Evolutionary conservation across 257 asterid genomes (phyloP), one percentile per base, ranked within the genome.

Genomic region (Scutellaria minor): DNA sequence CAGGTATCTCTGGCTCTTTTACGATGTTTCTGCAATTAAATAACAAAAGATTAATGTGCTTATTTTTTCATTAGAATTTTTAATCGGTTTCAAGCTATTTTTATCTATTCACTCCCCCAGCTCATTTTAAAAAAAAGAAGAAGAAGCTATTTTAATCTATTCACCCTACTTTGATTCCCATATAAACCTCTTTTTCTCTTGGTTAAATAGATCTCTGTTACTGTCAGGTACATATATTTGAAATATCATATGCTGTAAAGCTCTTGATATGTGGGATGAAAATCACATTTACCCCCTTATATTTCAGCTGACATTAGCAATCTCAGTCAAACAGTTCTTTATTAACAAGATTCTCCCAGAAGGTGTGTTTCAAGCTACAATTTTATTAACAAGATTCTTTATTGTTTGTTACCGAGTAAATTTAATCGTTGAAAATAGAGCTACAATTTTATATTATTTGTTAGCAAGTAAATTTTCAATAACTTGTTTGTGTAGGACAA

Each of bases 261-360:
- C 27, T 61, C 31, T 40, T 6, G 2, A 7, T 31, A 42, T 60
- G 31, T 10, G 7, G 45, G 48, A 57, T 11, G 27, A 50, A 31
- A 4, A 60, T 39, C 27, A 39, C 47, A 60, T 7, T 59, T 39
- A 46, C 20, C 66, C 47, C 39, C 53, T 62, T 62, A 40, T 11
- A 22, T 63, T 63, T 63, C 54, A 63, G 68, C 40, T 63, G 15
- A 63, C 15, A 18, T 18, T 14, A 61, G 52, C 68, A 42, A 42
- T 63, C 15, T 63, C 24, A 61, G n/a, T 10, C 50, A 61, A 8
- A n/a, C n/a, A 11, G 41, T 56, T 55, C 14, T 37, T 39, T 61
- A n/a, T 40, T 60, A 5, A 18, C 66, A 44, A 42, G 54, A 63
- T 63, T 42, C 68, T 42, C 54, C 39, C 54, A 63, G 20, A 63